These are phyloP conservation scores for Cicer chorassanicum DNA, from an alignment of 306 rosid species.

Conservation along the genomic window DNA sequence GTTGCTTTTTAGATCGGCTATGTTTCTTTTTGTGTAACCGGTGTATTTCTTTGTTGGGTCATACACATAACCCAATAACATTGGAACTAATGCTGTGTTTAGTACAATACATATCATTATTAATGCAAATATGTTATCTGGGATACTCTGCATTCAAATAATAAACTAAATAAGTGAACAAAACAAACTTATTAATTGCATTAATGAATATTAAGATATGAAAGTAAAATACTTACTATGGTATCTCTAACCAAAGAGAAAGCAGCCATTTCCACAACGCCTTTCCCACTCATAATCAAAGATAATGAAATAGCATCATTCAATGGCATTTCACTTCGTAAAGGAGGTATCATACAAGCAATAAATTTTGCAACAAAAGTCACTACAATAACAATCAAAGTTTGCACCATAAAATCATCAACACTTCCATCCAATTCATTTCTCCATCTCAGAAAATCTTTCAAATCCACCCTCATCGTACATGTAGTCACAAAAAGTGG, in stretches of 20 bases:
- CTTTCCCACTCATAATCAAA: slow-evolving; percentile 65
- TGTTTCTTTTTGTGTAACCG: slow-evolving; percentile 58
- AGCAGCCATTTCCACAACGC: slow-evolving; percentile 61
- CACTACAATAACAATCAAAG: slow-evolving; percentile 13
- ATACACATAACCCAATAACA: slow-evolving; percentile 42
- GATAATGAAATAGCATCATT: slow-evolving; percentile 54
- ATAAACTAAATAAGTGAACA: background rate
- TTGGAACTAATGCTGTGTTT: slow-evolving; percentile 46
- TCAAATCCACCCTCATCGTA: slow-evolving; percentile 57
- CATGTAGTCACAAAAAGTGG: slow-evolving; percentile 62
- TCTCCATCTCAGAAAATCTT: slow-evolving; percentile 12
- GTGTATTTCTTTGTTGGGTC: slow-evolving; percentile 70
- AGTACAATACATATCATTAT: slow-evolving; percentile 36
- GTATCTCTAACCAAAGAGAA: slow-evolving; percentile 45
- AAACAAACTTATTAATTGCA: background rate
- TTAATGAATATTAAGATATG: background rate
- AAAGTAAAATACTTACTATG: slow-evolving; percentile 42
- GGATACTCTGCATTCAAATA: slow-evolving; percentile 45
- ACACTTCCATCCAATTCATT: background rate
- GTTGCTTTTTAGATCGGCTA: slow-evolving; percentile 43
- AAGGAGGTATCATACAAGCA: slow-evolving; percentile 46
- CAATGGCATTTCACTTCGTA: slow-evolving; percentile 50
- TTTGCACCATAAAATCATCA: slow-evolving; percentile 35
- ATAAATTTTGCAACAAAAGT: slow-evolving; percentile 43
- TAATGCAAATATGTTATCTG: slow-evolving; percentile 35